Conservation (phyloP, 352 stramenopile genomes). For the Blastocystis hominis region DNA sequence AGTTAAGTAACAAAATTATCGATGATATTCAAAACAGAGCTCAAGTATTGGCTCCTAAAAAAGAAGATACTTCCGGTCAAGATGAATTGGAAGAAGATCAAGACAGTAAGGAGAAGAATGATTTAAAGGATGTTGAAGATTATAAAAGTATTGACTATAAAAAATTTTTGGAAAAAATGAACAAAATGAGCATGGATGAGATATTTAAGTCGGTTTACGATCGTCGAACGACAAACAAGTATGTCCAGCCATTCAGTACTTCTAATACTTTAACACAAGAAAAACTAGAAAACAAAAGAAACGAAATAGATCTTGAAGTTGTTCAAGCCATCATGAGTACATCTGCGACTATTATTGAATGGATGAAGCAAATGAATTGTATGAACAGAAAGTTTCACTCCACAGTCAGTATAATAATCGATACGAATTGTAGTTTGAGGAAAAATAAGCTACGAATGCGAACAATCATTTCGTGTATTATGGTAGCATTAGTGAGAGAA, state of each 20-base stretch:
- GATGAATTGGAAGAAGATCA: background rate
- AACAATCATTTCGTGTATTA: too few relatives aligned
- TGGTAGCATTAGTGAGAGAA: too few relatives aligned
- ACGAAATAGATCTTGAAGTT: background rate
- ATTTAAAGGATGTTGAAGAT: background rate
- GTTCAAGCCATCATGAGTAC: background rate
- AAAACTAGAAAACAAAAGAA: background rate
- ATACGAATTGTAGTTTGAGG: background rate
- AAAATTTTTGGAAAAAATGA: background rate
- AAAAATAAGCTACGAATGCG: too few relatives aligned
- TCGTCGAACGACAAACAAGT: background rate
- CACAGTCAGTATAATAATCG: background rate
- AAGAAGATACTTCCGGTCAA: too few relatives aligned
- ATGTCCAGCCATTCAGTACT: background rate
- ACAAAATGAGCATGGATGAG: too few relatives aligned
- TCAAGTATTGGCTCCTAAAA: too few relatives aligned
- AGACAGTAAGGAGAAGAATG: background rate
- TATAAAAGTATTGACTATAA: background rate
- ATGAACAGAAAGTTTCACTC: background rate
- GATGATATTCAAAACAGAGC: background rate
- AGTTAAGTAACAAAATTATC: background rate
- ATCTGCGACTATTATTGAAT: background rate
- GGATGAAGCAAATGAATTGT: background rate
- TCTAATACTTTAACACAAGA: background rate
- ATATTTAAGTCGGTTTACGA: background rate